phyloP scores from a whole-genome alignment of 768 basidiomycete species.

The Lactarius pseudohatsudake region DNA sequence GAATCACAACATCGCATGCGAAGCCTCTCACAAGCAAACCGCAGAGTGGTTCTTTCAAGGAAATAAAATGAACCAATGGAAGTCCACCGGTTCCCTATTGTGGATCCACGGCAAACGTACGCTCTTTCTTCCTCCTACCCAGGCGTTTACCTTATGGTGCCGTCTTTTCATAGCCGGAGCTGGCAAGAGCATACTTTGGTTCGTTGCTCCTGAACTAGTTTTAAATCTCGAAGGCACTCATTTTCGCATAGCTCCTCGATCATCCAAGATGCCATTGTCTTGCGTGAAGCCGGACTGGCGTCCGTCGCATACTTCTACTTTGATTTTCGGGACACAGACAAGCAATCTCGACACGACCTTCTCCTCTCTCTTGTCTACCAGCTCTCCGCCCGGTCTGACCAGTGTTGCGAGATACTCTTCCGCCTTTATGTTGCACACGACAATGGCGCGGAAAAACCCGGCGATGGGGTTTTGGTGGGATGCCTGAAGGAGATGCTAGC shows the following conservation, averaged over 20 bases:
- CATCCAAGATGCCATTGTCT: not conserved
- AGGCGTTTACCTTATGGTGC: too few species aligned
- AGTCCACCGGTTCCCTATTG: too few species aligned
- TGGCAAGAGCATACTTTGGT: too few species aligned
- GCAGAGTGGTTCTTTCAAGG: conserved; percentile 1
- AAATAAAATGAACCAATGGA: too few species aligned
- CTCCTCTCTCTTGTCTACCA: not conserved
- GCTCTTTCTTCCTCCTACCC: too few species aligned
- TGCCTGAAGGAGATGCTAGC: not conserved
- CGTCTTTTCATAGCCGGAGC: too few species aligned
- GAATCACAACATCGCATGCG: conserved; percentile 3
- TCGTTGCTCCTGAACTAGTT: too few species aligned
- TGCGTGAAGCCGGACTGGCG: not conserved
- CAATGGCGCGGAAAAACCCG: not conserved
- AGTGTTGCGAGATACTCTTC: not conserved
- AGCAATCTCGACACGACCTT: not conserved
- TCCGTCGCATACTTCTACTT: not conserved
- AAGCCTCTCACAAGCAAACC: not conserved
- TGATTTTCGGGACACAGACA: not conserved
- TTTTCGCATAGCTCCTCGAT: not conserved
- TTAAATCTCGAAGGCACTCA: too few species aligned
- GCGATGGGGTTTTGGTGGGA: not conserved
- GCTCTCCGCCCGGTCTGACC: not conserved
- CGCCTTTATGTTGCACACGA: not conserved
- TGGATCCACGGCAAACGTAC: too few species aligned